Percentiles rank a stretch among this genome's conserved stretches.
Evolutionary conservation across 345 rosid species (phyloP).

Genomic region (Carallia pectinifolia): DNA sequence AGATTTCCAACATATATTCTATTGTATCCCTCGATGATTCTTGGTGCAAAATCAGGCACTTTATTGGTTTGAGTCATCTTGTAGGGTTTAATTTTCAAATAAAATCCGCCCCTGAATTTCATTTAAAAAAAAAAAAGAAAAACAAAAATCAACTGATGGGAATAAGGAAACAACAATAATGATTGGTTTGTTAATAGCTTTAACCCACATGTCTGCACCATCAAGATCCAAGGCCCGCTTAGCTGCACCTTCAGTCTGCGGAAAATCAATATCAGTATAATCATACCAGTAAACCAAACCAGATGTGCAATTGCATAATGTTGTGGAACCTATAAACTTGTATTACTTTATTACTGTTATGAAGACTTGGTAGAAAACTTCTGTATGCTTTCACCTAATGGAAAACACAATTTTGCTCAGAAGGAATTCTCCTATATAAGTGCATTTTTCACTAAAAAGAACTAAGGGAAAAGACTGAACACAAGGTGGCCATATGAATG

Average conservation of each 20-base stretch:
- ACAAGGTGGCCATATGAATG: too few species aligned
- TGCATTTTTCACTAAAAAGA: background rate
- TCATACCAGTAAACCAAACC: background rate
- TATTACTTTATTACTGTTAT: too few species aligned
- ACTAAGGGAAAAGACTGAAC: background rate
- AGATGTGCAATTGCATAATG: too few species aligned
- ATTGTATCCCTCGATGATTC: slow-evolving; percentile 76
- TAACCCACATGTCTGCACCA: slow-evolving; percentile 76
- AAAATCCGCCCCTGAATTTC: slow-evolving; percentile 73
- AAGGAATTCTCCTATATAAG: background rate
- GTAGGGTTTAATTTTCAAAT: slow-evolving; percentile 76
- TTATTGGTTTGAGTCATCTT: slow-evolving; percentile 43
- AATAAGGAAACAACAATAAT: slow-evolving; percentile 6
- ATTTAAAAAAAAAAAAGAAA: slow-evolving; percentile 12
- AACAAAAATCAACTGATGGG: slow-evolving; percentile 13
- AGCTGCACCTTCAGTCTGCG: slow-evolving; percentile 76
- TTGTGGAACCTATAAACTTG: too few species aligned
- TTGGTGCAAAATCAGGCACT: slow-evolving; percentile 52
- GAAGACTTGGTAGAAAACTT: background rate
- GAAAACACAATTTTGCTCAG: background rate
- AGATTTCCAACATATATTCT: slow-evolving; percentile 83
- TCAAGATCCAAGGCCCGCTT: slow-evolving; percentile 75
- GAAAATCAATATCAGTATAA: background rate
- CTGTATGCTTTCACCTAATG: background rate
- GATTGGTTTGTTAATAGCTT: background rate